Evolutionary conservation across 78 protist species (phyloP), one percentile per base, ranked within the genome.

Genomic region (slime mould (Dictyostelium discoideum)): DNA sequence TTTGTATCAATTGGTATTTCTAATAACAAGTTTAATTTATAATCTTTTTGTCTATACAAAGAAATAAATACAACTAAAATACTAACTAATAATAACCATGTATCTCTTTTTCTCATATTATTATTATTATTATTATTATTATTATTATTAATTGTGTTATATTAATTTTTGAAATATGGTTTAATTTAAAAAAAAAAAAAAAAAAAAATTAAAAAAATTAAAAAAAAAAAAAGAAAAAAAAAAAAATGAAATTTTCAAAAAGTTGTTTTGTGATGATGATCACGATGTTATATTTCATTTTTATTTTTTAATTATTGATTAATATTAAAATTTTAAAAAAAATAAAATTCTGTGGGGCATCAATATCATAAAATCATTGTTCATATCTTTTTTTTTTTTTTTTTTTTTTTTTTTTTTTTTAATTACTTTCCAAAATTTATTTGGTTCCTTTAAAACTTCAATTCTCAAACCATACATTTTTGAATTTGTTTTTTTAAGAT

Each of bases 101-200:
- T 54, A 89, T 89, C 94, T 89, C 94, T 89, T 67, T 82, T 60
- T 46, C 94, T 81, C 94, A 89, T 89, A 11, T 50, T 40, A 29
- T 18, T 32, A 48, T 29, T 77, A 18, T 9, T 77, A 18, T 42
- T 42, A 5, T n/a, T 89, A 11, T 50, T 40, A 29, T 18, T 32
- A 48, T 29, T 77, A 18, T 9, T 77, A 18, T 42, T 42, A 5
- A 42, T 10, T 60, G 20, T 46, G 14, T 5, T 63, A 22, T 63
- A 63, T 63, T 63, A 22, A 22, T 63, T 60, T 63, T 24, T 8
- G 24, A 37, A 77, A 54, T 22, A 57, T 18, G 48, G 14, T 20
- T 50, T 48, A 26, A 81, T 81, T 14, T 29, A 11, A 11, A 81
- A 24, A 26, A 81, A 50, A 24, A 14, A 50, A 81, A 44, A 37